phyloP scores from a whole-genome alignment of 2,329 filamentous ascomycete species.

The Venturia effusa region DNA sequence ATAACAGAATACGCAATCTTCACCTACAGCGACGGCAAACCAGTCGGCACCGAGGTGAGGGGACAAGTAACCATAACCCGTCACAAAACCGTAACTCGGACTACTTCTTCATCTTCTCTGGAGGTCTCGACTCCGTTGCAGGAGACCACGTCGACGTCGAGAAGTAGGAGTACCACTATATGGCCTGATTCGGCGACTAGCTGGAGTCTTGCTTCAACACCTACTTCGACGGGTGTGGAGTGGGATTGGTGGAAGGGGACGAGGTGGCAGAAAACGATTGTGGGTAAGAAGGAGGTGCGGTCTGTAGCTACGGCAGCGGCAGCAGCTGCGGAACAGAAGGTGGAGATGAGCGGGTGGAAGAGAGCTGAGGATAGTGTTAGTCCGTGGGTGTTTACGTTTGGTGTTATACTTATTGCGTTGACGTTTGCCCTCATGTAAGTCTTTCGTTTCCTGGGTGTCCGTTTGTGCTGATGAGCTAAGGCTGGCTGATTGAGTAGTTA shows the following conservation, averaged over 20 bases:
- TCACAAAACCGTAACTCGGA: background rate
- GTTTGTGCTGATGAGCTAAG: background rate
- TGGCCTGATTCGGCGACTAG: background rate
- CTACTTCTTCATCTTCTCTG: background rate
- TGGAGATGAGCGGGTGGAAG: background rate
- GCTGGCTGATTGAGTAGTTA: background rate
- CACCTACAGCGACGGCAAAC: too few species aligned
- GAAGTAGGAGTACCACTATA: background rate
- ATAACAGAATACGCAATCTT: too few species aligned
- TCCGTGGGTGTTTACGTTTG: background rate
- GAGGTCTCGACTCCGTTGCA: background rate
- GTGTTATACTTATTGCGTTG: background rate
- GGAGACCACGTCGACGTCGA: background rate
- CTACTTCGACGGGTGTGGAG: background rate
- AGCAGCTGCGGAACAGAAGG: background rate
- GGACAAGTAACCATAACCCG: too few species aligned
- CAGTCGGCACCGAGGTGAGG: too few species aligned
- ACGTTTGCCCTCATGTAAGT: background rate
- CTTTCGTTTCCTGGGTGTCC: background rate
- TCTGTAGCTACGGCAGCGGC: background rate
- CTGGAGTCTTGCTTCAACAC: background rate
- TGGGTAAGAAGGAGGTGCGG: background rate
- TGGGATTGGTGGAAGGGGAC: slow-evolving; percentile 2
- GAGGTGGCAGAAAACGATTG: background rate
- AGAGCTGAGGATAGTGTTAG: background rate